A percentile compares a stretch with the other conserved stretches of the same genome.
Evolutionary conservation across 2,329 filamentous ascomycete genomes (phyloP).

Genomic region (Plenodomus tracheiphilus): DNA sequence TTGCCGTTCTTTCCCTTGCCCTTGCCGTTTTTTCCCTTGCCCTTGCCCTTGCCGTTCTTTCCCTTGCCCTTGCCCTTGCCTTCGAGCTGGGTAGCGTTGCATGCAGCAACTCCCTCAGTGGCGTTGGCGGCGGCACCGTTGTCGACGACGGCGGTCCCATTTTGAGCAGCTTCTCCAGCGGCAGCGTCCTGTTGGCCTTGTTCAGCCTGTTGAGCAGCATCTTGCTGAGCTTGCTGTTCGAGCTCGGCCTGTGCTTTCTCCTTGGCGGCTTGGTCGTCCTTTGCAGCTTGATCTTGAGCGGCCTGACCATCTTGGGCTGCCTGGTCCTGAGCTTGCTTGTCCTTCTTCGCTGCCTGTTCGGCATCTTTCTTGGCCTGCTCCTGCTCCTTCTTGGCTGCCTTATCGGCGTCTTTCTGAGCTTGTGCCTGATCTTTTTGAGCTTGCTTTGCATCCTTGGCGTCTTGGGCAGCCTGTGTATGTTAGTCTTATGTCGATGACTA

Average conservation of each 20-base stretch:
- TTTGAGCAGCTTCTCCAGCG: background rate
- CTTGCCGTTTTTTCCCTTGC: conserved; percentile 13
- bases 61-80: background rate
- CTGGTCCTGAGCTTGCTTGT: background rate
- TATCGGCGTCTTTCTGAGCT: background rate
- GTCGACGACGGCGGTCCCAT: no score
- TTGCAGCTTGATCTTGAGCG: background rate
- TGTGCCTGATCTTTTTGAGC: background rate
- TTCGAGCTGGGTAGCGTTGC: background rate
- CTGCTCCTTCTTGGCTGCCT: no score
- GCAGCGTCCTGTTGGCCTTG: background rate
- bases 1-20: conserved; percentile 6
- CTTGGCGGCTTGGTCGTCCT: background rate
- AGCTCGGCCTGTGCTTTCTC: background rate
- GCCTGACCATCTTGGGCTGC: background rate
- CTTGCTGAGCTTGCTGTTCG: background rate
- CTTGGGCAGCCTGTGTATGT: conserved; percentile 1
- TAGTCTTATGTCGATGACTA: background rate
- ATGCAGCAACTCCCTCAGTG: background rate
- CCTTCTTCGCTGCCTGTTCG: background rate
- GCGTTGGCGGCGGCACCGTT: no score
- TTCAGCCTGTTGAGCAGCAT: no score
- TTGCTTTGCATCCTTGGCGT: background rate
- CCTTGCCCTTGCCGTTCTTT: conserved; percentile 10
- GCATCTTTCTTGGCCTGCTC: background rate